Evolutionary conservation across 2,329 filamentous ascomycete species (phyloP), one percentile per base, ranked within the genome.

Genomic region (Aspergillus melleus): DNA sequence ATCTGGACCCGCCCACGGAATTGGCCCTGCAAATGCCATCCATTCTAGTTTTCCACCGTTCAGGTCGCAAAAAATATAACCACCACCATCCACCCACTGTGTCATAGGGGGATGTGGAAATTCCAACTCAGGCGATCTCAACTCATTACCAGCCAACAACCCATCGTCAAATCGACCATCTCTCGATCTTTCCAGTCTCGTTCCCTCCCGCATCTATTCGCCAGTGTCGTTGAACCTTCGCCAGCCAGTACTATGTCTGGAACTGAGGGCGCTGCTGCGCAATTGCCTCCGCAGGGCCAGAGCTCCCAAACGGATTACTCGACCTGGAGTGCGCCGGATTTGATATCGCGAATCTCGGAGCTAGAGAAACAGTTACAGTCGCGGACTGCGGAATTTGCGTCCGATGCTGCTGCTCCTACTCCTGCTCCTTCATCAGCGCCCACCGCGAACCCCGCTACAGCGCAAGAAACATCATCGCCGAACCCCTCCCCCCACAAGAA

Each of bases 291-390:
- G 29, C 44, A 46, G 42, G n/a, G 42, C 6, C 42, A 46, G 3
- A 4, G 9, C 3, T 55, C 49, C 32, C 55, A 62, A 42, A 61
- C 70, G 42, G 77, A 83, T 66, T 93, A 93, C 76, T 81, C 81
- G 46, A 81, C 80, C 64, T 93, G 89, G 90, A 87, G 84, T 56
- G 87, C 86, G 63, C 82, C 86, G 44, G 85, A 85, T 49, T 84
- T 95, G 42, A 84, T 95, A 49, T 78, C 84, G 64, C 84, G 89
- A 46, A 86, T 96, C 50, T 83, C 81, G 16, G 79, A 85, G 54
- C 81, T 95, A 6, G 91, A 96, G 74, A 73, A 80, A 4, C 83
- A 91, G 69, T 77, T 92, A 14, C 81, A 84, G 55, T 76, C 71
- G n/a, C 80, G 81, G 49, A 82, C 77, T 24, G 64, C 75, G 16